Conservation (phyloP, 331 rosid species). For the Erythrophleum ivorense region DNA sequence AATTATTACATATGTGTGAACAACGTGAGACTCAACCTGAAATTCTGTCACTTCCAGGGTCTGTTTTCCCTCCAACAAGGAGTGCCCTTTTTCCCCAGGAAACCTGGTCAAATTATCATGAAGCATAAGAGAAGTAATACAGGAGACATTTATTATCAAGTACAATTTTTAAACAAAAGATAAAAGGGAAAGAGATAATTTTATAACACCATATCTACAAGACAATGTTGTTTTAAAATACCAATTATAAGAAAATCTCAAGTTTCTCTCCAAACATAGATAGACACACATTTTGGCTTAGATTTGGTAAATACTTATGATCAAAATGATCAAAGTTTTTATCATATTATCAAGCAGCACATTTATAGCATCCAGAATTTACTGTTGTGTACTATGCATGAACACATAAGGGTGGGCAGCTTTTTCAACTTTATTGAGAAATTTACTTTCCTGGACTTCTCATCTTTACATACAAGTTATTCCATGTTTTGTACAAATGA, state of each 20-base stretch:
- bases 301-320: not conserved
- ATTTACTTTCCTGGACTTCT: conserved; percentile 1
- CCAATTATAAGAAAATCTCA: not conserved
- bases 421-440: not conserved
- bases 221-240: not conserved
- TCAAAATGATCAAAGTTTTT: not conserved
- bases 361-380: conserved; percentile 1
- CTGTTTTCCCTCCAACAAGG: conserved; percentile 93
- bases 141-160: conserved; percentile 15
- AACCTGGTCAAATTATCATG: conserved; percentile 57
- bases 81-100: conserved; percentile 89
- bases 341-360: not conserved
- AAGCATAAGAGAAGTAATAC: conserved; percentile 32
- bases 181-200: not conserved
- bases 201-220: not conserved
- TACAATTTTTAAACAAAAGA: conserved; percentile 13
- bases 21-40: conserved; percentile 59
- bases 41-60: conserved; percentile 76
- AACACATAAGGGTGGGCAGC: not conserved
- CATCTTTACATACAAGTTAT: conserved; percentile 8
- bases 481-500: conserved; percentile 15
- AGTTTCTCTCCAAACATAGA: not conserved
- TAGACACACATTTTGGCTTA: not conserved
- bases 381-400: not conserved
- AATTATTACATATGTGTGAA: conserved; percentile 13